Conservation (phyloP, 2,329 filamentous ascomycete species). For the Fusarium clavum region DNA sequence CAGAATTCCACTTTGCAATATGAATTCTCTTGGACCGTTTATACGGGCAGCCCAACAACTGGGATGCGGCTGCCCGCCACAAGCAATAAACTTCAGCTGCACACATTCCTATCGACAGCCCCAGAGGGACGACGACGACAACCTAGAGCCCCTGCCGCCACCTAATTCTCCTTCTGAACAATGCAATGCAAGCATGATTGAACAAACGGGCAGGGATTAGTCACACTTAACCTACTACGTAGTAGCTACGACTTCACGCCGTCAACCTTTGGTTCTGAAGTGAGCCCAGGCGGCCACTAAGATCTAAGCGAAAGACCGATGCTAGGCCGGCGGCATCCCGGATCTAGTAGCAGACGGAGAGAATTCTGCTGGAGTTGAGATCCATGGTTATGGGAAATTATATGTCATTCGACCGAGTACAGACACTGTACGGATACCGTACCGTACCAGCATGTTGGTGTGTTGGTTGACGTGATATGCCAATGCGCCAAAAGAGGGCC, state of each 20-base stretch:
- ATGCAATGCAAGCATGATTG: constrained; percentile 3
- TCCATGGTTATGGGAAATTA: not conserved
- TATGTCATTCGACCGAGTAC: not conserved
- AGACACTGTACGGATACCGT: not conserved
- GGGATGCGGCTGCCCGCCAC: constrained; percentile 1
- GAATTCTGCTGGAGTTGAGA: not conserved
- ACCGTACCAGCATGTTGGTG: constrained; percentile 5
- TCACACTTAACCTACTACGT: constrained; percentile 22
- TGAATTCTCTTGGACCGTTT: constrained; percentile 11
- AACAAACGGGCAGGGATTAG: constrained; percentile 15
- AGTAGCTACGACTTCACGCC: constrained; percentile 17
- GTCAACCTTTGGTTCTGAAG: constrained; percentile 1
- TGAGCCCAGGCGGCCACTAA: constrained; percentile 31
- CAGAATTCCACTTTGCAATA: not conserved
- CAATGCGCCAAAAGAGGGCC: constrained; percentile 8
- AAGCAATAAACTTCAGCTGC: constrained; percentile 21
- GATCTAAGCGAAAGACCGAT: constrained; percentile 37
- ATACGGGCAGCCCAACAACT: constrained; percentile 17
- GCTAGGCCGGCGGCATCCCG: constrained; percentile 9
- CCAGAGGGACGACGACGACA: constrained; percentile 15
- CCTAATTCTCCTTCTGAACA: not conserved
- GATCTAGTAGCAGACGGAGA: constrained; percentile 23
- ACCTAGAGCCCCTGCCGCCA: constrained; percentile 8
- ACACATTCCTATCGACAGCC: constrained; percentile 25
- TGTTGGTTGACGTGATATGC: constrained; percentile 7